Evolutionary conservation across 1,284 basidiomycete genomes (phyloP).

Genomic region (Austroboletus olivaceoglutinosus): DNA sequence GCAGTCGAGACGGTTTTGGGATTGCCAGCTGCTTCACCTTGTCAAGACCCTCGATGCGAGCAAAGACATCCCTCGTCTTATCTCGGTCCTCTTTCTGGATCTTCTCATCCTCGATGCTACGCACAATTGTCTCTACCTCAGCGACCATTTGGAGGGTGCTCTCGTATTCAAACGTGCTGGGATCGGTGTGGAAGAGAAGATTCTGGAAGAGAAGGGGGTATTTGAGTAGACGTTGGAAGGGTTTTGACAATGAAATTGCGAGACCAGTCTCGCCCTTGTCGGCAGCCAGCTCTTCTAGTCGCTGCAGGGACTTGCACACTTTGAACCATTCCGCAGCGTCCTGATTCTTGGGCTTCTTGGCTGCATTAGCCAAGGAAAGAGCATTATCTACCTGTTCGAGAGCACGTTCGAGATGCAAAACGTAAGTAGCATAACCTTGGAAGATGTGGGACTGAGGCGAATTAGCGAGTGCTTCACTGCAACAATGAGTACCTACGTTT

Average conservation of each 20-base stretch:
- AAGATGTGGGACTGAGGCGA: constrained; percentile 79
- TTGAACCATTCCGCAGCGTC: constrained; percentile 75
- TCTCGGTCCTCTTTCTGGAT: constrained; percentile 94
- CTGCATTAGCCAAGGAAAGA: constrained; percentile 57
- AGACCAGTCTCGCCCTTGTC: constrained; percentile 91
- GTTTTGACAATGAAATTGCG: constrained; percentile 92
- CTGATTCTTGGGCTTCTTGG: constrained; percentile 77
- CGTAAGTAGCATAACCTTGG: constrained; percentile 87
- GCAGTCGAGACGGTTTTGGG: constrained; percentile 83
- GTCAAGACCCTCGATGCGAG: constrained; percentile 93
- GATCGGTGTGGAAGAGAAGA: constrained; percentile 94
- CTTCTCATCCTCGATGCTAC: constrained; percentile 97
- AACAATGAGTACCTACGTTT: constrained; percentile 61
- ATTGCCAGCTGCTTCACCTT: constrained; percentile 84
- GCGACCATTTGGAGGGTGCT: constrained; percentile 95
- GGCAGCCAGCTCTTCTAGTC: constrained; percentile 75
- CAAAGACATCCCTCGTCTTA: constrained; percentile 90
- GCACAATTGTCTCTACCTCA: constrained; percentile 92
- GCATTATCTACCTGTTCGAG: constrained; percentile 84
- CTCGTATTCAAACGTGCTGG: constrained; percentile 96
- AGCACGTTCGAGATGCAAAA: constrained; percentile 87
- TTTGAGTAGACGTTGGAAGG: constrained; percentile 95
- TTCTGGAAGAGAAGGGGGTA: constrained; percentile 98
- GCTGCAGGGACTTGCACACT: constrained; percentile 67
- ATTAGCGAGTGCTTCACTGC: constrained; percentile 10